Percentiles rank a stretch among this genome's conserved stretches.
phyloP scores from a whole-genome alignment of 495 filamentous ascomycete species.

The Apiosordaria backusii region DNA sequence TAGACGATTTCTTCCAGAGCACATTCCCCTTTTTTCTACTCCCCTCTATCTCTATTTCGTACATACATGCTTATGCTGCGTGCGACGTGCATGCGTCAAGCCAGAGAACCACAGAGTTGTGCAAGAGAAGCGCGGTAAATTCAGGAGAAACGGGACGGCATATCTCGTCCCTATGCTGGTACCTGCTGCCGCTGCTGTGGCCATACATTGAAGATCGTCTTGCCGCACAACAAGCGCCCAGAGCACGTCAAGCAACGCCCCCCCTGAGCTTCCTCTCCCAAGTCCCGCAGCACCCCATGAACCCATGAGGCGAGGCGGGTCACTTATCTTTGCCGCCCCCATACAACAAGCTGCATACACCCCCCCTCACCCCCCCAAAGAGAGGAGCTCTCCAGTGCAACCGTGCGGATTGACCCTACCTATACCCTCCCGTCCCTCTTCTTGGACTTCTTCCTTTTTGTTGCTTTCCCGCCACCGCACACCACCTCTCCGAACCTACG shows the following conservation, averaged over 20 bases:
- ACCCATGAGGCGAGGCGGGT: conserved; percentile 31
- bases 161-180: background rate
- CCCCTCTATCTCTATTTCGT: conserved; percentile 14
- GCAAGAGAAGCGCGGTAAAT: conserved; percentile 8
- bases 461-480: conserved; percentile 12
- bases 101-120: conserved; percentile 2
- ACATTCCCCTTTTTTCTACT: conserved; percentile 23
- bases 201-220: conserved; percentile 12
- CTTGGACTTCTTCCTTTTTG: conserved; percentile 32
- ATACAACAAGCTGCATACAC: conserved; percentile 22
- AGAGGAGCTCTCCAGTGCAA: conserved; percentile 27
- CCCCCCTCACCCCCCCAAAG: conserved; percentile 17
- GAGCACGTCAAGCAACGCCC: conserved; percentile 18
- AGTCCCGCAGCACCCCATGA: conserved; percentile 15
- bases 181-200: conserved; percentile 3
- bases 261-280: conserved; percentile 2
- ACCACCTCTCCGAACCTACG: conserved; percentile 19
- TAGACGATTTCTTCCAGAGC: conserved; percentile 29
- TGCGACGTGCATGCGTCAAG: conserved; percentile 1
- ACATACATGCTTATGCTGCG: conserved; percentile 13
- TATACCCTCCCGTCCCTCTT: conserved; percentile 33
- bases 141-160: background rate
- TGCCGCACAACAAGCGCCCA: conserved; percentile 38
- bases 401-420: conserved; percentile 25
- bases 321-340: conserved; percentile 34